phyloP scores from a whole-genome alignment of 768 basidiomycete genomes.

The Mycena olivaceomarginata region DNA sequence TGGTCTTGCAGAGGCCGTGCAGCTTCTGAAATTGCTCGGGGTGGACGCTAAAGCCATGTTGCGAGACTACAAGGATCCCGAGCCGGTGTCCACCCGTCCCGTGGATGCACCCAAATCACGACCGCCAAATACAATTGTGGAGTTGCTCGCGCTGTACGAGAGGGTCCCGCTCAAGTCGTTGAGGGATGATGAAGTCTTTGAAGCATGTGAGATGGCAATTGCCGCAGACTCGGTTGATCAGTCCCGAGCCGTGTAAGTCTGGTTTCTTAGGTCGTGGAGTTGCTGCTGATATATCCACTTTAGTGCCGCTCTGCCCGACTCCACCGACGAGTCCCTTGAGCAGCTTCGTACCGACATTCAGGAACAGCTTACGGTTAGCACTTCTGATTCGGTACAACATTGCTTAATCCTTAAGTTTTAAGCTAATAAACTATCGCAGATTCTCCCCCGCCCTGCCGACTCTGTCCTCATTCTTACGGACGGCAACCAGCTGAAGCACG shows the following conservation, averaged over 20 bases:
- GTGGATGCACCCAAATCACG: not conserved
- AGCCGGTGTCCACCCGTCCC: not conserved
- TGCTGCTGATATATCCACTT: not conserved
- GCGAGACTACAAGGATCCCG: not conserved
- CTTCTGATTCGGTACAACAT: not conserved
- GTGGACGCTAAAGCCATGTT: slow-evolving; percentile 1
- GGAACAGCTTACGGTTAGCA: not conserved
- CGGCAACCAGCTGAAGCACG: not conserved
- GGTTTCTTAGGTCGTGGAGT: no score
- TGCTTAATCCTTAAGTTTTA: not conserved
- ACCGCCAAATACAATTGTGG: not conserved
- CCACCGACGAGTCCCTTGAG: slow-evolving; percentile 14
- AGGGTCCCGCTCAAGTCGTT: not conserved
- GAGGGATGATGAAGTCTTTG: slow-evolving; percentile 27
- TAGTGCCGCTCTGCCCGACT: slow-evolving; percentile 35
- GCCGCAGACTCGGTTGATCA: slow-evolving; percentile 38
- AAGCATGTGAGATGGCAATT: slow-evolving; percentile 44
- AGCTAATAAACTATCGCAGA: not conserved
- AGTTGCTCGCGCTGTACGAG: slow-evolving; percentile 3
- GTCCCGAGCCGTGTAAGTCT: slow-evolving; percentile 36
- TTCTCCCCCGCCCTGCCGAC: not conserved
- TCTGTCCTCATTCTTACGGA: not conserved
- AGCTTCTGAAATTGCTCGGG: slow-evolving; percentile 1
- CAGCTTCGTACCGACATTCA: not conserved
- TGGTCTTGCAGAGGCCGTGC: not conserved